A percentile compares a stretch with the other conserved stretches of the same genome.
These are phyloP conservation scores for Solanum hybrid DNA, from an alignment of 305 asterid genomes.

Conservation along the genomic window DNA sequence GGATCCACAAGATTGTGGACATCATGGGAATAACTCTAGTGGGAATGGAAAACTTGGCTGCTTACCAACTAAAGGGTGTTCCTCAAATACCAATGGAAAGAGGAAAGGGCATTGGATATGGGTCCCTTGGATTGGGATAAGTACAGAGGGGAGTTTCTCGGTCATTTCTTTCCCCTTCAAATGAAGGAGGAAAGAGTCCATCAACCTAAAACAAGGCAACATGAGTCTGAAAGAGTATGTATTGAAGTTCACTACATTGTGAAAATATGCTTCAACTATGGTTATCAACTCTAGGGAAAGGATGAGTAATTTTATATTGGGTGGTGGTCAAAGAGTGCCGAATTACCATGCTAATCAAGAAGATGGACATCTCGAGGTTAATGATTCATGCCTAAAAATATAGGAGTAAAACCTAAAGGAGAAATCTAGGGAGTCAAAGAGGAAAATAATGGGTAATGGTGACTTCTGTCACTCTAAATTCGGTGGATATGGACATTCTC, in stretches of 20 bases:
- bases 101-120: not conserved
- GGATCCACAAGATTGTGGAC: not conserved
- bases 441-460: not conserved
- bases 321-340: not conserved
- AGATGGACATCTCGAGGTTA: not conserved
- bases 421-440: not conserved
- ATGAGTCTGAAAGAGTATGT: not conserved
- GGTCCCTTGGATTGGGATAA: not conserved
- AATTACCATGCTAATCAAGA: not conserved
- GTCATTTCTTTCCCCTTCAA: not conserved
- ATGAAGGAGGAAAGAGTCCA: not conserved
- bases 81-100: not conserved
- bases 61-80: not conserved
- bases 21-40: not conserved
- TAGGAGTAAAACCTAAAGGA: not conserved
- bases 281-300: not conserved
- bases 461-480: not conserved
- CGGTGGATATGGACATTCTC: not conserved
- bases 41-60: not conserved
- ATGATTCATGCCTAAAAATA: not conserved
- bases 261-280: not conserved
- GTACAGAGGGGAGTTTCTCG: not conserved
- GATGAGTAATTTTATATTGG: not conserved
- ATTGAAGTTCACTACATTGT: not conserved
- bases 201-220: not conserved